Conservation (phyloP, 805 yeast species). For the Cyberlindnera petersonii region DNA sequence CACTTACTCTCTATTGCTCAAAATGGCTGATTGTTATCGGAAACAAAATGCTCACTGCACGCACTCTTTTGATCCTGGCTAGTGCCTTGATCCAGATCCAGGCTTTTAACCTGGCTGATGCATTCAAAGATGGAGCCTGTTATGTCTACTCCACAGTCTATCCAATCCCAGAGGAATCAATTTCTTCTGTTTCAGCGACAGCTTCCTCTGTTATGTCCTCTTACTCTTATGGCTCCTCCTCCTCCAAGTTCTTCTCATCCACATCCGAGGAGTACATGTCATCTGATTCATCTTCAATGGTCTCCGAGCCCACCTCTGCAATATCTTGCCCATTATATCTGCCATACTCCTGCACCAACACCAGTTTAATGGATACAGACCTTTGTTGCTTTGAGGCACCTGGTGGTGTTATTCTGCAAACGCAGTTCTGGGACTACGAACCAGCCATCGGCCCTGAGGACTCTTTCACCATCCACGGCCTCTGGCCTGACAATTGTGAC, state of each 20-base stretch:
- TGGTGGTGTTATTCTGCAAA: conserved; percentile 76
- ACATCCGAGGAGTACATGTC: too few relatives aligned
- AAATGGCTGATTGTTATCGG: too few relatives aligned
- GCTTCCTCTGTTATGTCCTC: conserved; percentile 1
- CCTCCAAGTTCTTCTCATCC: conserved; percentile 2
- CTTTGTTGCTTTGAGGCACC: conserved; percentile 84
- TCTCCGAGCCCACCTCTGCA: conserved; percentile 1
- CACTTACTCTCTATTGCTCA: too few relatives aligned
- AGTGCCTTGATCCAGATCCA: too few relatives aligned
- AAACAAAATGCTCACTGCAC: too few relatives aligned
- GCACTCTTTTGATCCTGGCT: too few relatives aligned
- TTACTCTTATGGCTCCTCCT: neutral
- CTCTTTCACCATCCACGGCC: conserved; percentile 76
- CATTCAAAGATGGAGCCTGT: conserved; percentile 6
- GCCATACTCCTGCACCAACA: conserved; percentile 60
- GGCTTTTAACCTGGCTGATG: conserved; percentile 10
- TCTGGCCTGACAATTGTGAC: conserved; percentile 87
- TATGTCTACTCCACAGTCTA: conserved; percentile 7
- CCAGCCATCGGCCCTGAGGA: conserved; percentile 72
- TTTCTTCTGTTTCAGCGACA: neutral
- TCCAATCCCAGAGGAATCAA: conserved; percentile 1
- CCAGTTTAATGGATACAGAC: conserved; percentile 45
- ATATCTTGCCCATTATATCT: conserved; percentile 48
- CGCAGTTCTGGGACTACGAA: conserved; percentile 90
- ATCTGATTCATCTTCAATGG: neutral